Evolutionary conservation across 1,139 yeast genomes (phyloP).

Genomic region (Debaryomyces sp.): DNA sequence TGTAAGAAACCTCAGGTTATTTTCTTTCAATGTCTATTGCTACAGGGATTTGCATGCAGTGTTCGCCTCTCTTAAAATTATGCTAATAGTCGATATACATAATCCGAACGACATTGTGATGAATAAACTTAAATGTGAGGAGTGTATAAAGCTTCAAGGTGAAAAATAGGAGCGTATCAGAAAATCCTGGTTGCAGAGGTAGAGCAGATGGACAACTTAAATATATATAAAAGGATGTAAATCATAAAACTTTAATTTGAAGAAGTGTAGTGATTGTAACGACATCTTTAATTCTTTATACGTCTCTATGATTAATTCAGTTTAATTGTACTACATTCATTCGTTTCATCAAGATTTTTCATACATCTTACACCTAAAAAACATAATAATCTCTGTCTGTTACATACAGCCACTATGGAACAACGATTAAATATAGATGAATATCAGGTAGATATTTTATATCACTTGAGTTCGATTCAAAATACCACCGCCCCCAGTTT

Average conservation of each 20-base stretch:
- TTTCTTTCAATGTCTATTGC: neutral
- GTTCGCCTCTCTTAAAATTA: neutral
- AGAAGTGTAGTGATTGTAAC: neutral
- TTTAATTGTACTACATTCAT: slow-evolving; percentile 7
- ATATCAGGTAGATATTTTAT: slow-evolving; percentile 44
- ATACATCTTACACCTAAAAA: neutral
- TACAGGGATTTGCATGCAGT: neutral
- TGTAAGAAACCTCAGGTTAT: neutral
- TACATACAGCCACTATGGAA: slow-evolving; percentile 2
- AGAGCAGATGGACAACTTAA: neutral
- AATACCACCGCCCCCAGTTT: slow-evolving; percentile 37
- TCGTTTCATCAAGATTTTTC: slow-evolving; percentile 1
- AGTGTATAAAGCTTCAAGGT: neutral
- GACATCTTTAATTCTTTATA: slow-evolving; percentile 1
- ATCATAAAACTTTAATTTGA: neutral
- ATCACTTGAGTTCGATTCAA: slow-evolving; percentile 41
- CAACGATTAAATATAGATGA: slow-evolving; percentile 26
- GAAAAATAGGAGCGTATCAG: slow-evolving; percentile 1
- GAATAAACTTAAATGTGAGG: neutral
- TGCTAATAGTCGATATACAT: neutral
- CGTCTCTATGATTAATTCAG: slow-evolving; percentile 7
- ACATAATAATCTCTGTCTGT: neutral
- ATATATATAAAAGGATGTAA: slow-evolving; percentile 4
- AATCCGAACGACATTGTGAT: neutral
- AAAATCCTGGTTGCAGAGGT: slow-evolving; percentile 2